Conservation (phyloP, 805 yeast species). For the Lipomyces sp. region DNA sequence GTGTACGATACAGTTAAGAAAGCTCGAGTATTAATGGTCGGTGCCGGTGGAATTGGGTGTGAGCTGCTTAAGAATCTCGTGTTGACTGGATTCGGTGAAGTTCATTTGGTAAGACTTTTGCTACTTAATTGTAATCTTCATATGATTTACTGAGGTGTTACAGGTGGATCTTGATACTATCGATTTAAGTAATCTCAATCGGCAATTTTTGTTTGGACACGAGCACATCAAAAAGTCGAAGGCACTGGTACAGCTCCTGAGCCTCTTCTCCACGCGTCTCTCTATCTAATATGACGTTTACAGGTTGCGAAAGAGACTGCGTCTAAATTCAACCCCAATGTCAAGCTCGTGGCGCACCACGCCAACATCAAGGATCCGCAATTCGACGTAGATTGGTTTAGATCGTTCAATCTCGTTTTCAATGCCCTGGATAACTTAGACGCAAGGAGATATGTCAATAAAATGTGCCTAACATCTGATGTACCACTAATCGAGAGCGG, state of each 20-base stretch:
- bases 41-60: constrained; percentile 97
- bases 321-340: constrained; percentile 60
- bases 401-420: constrained; percentile 71
- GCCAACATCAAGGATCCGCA: constrained; percentile 81
- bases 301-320: constrained; percentile 77
- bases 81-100: constrained; percentile 76
- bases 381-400: constrained; percentile 76
- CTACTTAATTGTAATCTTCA: not conserved
- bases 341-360: constrained; percentile 72
- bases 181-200: constrained; percentile 83
- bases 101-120: constrained; percentile 58
- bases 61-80: constrained; percentile 80
- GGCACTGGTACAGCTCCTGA: constrained; percentile 47
- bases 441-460: constrained; percentile 87
- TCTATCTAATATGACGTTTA: not conserved
- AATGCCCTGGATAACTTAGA: constrained; percentile 89
- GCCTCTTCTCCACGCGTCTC: not conserved
- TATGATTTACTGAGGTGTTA: not conserved
- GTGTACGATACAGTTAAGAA: constrained; percentile 2
- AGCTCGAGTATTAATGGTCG: constrained; percentile 66
- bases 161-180: constrained; percentile 87
- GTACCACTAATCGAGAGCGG: constrained; percentile 90
- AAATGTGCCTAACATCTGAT: constrained; percentile 67
- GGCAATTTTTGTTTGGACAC: constrained; percentile 87
- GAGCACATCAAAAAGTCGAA: constrained; percentile 88